phyloP scores from a whole-genome alignment of 2,329 filamentous ascomycete species.

The Exophiala calicioides region DNA sequence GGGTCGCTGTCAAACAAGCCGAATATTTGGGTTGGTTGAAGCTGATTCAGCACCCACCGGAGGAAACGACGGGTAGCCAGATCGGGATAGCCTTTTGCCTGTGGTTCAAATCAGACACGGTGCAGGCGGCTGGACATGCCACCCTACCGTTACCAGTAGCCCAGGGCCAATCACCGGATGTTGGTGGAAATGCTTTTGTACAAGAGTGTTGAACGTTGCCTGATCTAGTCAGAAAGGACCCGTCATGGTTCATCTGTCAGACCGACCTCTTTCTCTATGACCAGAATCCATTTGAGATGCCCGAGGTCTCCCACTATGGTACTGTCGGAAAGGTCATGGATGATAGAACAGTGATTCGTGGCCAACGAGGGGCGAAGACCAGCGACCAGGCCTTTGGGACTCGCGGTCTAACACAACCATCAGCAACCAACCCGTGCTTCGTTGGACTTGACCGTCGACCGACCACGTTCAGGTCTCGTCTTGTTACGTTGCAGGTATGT shows the following conservation, averaged over 20 bases:
- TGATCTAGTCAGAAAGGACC: conserved; percentile 32
- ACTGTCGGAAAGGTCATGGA: conserved; percentile 13
- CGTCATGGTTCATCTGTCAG: background rate
- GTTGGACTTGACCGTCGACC: conserved; percentile 26
- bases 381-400: conserved; percentile 46
- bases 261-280: conserved; percentile 64
- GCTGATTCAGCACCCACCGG: conserved; percentile 41
- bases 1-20: conserved; percentile 63
- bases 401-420: conserved; percentile 39
- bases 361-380: conserved; percentile 31
- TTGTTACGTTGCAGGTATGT: conserved; percentile 58
- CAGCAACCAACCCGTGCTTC: background rate
- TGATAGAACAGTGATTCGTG: conserved; percentile 8
- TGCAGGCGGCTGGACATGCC: background rate
- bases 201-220: conserved; percentile 62
- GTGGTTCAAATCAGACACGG: conserved; percentile 9
- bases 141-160: conserved; percentile 57
- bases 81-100: conserved; percentile 68
- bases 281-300: conserved; percentile 57
- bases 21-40: conserved; percentile 45
- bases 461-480: conserved; percentile 60
- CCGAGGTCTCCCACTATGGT: conserved; percentile 33
- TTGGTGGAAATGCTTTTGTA: conserved; percentile 50
- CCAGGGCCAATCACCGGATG: conserved; percentile 46
- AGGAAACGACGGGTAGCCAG: conserved; percentile 58